Evolutionary conservation across 2,329 filamentous ascomycete genomes (phyloP), one percentile per base, ranked within the genome.

Genomic region (Scedosporium dehoogii): DNA sequence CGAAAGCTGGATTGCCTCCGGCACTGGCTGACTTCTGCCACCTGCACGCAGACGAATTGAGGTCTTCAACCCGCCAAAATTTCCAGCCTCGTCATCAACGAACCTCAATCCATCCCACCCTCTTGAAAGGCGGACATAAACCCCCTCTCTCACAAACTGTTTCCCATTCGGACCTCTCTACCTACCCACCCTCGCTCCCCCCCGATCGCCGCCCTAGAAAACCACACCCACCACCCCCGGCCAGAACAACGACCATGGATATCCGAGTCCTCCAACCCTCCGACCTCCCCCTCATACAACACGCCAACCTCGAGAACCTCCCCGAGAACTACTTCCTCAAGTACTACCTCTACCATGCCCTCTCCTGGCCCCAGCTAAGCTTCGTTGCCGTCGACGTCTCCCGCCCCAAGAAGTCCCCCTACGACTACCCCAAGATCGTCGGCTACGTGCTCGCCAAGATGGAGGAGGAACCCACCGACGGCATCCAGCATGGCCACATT

Each of bases 271-370:
- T 99, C 68, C 88, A 85, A 68, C 81, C 91, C 66, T 89, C 86
- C 66, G 91, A 96, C 77, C 90, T 96, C 67, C 91, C 91, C 68
- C 87, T 94, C 73, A 92, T 99, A 73, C 94, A 99, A 79, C 92
- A 96, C 76, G 93, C 93, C 73, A 97, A 99, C 81, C 92, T 99
- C 74, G 96, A 96, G 75, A 99, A 99, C 80, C 84, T 99, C 61
- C 94, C 94, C 67, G 94, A 99, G 78, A 99, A 99, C 82, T 99
- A 99, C 85, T 97, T 97, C 76, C 90, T 96, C 78, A 99, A 99
- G 84, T 99, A 99, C 83, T 99, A 99, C 81, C 87, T 99, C 72
- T 99, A 99, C 84, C 94, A 99, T 78, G 92, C 93, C 16, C 86
- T 97, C 68, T 96, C 92, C 69, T 99, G 94, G 94, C 94, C 94